Evolutionary conservation across 2,329 filamentous ascomycete genomes (phyloP), one percentile per base, ranked within the genome.

Genomic region (Cryphonectria naterciae): DNA sequence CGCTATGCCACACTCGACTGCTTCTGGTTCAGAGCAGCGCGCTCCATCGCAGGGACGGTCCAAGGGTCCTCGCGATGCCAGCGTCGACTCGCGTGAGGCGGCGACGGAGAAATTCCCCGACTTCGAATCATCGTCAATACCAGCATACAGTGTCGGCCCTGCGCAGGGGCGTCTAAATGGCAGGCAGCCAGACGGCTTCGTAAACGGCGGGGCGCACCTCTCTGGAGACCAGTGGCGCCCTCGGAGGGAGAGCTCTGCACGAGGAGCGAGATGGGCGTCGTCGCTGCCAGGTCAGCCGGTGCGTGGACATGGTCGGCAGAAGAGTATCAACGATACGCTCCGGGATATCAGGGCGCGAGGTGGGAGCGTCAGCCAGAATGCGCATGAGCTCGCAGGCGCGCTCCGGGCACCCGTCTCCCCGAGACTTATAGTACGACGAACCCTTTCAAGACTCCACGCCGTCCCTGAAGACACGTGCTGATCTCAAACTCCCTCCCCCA

Each of bases 331-430:
- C 77, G 94, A 97, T 81, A 94, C 95, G n/a, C 88, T 98, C 74
- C 90, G 89, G 76, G 94, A 90, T 3, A 95, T 98, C 76, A 87
- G 94, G 74, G 91, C 88, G 52, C 88, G 94, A 76, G 93, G 91
- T 77, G 93, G 89, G 67, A 98, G 95, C 80, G 91, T 98, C 76
- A 95, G 91, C 83, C 93, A 95, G 79, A 97, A 97, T 82, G 95
- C 94, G 68, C 93, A 97, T 72, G 95, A 98, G 81, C 89, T 99
- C 77, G 95, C 94, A 61, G 93, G 96, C 80, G 94, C 95, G 67
- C 87, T 99, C 72, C 93, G 92, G 78, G 95, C 95, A 54, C 96
- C 96, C 6, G 87, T 99, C 43, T 98, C 95, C 19, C 91, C 93
- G 73, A 94, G 87, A 81, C 89, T 98, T 74, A 89, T 97, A 81